A percentile compares a stretch with the other conserved stretches of the same genome.
Evolutionary conservation across 805 yeast species (phyloP).

Genomic region (Candida odintsovae): DNA sequence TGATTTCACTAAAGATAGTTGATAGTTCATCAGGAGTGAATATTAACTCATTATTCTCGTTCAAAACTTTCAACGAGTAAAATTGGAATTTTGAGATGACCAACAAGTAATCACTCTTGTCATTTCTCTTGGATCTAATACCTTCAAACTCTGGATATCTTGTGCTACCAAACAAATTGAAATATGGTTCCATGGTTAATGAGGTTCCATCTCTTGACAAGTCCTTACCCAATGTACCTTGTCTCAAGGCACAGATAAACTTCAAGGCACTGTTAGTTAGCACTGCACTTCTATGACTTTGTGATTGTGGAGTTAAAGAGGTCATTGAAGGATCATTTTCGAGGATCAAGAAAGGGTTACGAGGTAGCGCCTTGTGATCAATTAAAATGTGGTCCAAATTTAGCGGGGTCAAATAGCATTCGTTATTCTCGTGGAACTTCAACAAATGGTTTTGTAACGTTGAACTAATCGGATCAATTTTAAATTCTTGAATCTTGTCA

Average conservation of each 20-base stretch:
- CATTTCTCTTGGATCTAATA: constrained; percentile 66
- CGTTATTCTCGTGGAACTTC: constrained; percentile 37
- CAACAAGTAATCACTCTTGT: constrained; percentile 63
- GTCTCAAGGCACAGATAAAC: constrained; percentile 55
- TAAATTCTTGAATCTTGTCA: constrained; percentile 39
- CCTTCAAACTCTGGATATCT: constrained; percentile 51
- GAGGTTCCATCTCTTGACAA: constrained; percentile 45
- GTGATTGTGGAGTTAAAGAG: constrained; percentile 47
- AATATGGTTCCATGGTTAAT: constrained; percentile 63
- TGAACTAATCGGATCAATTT: constrained; percentile 34
- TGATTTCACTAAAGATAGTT: constrained; percentile 57
- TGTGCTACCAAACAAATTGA: constrained; percentile 64
- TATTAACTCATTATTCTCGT: constrained; percentile 55
- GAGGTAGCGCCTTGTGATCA: constrained; percentile 48
- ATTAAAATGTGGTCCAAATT: constrained; percentile 32
- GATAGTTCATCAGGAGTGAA: constrained; percentile 63
- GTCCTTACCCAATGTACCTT: constrained; percentile 52
- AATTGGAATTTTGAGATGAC: constrained; percentile 79
- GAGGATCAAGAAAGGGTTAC: constrained; percentile 70
- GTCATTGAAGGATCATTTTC: constrained; percentile 69
- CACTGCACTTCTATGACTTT: constrained; percentile 62
- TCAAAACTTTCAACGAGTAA: constrained; percentile 82
- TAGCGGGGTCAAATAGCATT: constrained; percentile 49
- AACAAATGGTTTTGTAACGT: constrained; percentile 49
- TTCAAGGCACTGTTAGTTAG: constrained; percentile 61